phyloP scores from a whole-genome alignment of 139 green algal genomes.

The Chlamydomonas applanata region DNA sequence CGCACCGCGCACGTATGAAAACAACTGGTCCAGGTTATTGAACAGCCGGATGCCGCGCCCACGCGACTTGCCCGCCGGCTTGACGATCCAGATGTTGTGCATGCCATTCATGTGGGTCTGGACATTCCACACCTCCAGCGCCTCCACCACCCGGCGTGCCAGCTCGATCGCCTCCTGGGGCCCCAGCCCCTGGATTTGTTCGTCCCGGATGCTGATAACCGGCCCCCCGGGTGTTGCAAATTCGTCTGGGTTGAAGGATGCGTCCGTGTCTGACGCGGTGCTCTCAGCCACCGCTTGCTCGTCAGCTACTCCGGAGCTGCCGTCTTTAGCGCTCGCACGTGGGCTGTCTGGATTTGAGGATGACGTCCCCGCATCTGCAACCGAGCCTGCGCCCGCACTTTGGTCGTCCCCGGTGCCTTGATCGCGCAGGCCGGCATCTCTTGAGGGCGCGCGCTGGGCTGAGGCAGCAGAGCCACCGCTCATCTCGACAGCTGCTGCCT shows the following conservation, averaged over 20 bases:
- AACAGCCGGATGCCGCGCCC: conserved; percentile 64
- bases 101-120: conserved; percentile 45
- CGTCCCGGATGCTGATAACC: conserved; percentile 8
- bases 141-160: conserved; percentile 11
- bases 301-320: no score
- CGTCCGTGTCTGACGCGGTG: no score
- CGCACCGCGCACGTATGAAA: conserved; percentile 25
- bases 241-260: not conserved
- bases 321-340: no score
- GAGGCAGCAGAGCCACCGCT: not conserved
- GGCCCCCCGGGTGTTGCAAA: not conserved
- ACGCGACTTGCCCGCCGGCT: conserved; percentile 57
- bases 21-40: conserved; percentile 46
- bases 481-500: not conserved
- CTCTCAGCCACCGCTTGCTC: no score
- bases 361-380: no score
- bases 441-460: not conserved
- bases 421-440: no score
- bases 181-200: not conserved
- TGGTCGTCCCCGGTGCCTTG: no score
- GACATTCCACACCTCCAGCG: conserved; percentile 12
- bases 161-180: conserved; percentile 8
- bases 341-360: no score
- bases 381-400: not conserved
- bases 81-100: conserved; percentile 72